Percentiles rank a stretch among this genome's conserved stretches.
phyloP scores from a whole-genome alignment of 1,139 yeast species.

The Pichia terricola region DNA sequence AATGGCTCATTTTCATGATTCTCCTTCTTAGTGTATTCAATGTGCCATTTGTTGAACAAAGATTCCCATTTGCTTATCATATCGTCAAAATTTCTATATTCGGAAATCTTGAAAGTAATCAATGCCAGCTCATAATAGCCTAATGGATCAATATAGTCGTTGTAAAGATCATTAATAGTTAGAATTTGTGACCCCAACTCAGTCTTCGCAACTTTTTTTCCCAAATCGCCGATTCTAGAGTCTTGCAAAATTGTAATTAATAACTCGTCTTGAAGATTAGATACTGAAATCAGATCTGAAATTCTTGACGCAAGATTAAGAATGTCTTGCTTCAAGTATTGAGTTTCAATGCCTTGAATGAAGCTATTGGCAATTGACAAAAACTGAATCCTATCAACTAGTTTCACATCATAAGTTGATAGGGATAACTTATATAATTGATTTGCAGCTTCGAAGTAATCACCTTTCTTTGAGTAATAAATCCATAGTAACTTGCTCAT shows the following conservation, averaged over 20 bases:
- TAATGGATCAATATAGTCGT: conserved; percentile 78
- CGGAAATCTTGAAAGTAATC: conserved; percentile 71
- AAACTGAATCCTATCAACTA: conserved; percentile 75
- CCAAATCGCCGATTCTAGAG: conserved; percentile 37
- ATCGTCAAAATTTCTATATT: conserved; percentile 66
- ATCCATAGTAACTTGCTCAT: conserved; percentile 83
- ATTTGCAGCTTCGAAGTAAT: conserved; percentile 74
- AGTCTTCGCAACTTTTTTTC: conserved; percentile 37
- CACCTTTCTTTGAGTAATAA: conserved; percentile 75
- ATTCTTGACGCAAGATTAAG: conserved; percentile 60
- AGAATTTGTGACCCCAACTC: conserved; percentile 57
- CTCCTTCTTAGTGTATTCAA: conserved; percentile 25
- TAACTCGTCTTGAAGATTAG: conserved; percentile 80
- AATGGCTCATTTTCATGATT: conserved; percentile 29
- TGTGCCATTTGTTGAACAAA: conserved; percentile 36
- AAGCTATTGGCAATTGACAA: conserved; percentile 89
- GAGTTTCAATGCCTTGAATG: conserved; percentile 78
- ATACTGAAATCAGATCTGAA: conserved; percentile 78
- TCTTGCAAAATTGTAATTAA: conserved; percentile 53
- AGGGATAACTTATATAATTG: conserved; percentile 67
- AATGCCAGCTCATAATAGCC: conserved; percentile 81
- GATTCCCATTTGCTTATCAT: conserved; percentile 65
- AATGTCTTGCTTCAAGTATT: conserved; percentile 67
- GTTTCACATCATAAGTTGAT: conserved; percentile 59
- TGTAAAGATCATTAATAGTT: conserved; percentile 71